Evolutionary conservation across 2,329 filamentous ascomycete genomes (phyloP), one percentile per base, ranked within the genome.

Genomic region (Colletotrichum sp.): DNA sequence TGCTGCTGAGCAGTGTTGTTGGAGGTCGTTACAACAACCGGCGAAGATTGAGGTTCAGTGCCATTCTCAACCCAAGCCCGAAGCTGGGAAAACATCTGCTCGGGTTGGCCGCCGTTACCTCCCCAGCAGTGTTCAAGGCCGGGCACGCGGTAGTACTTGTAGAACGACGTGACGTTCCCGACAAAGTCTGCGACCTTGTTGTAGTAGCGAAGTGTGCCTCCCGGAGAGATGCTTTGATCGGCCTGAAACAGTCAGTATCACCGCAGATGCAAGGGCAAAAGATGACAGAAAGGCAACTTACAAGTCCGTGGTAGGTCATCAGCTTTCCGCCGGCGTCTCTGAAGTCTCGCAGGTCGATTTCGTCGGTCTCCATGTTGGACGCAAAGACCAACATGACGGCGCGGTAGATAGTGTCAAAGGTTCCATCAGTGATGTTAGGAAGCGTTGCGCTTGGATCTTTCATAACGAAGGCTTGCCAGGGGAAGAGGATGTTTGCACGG

Each of bases 311-410:
- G 79, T 65, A 71, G 1, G 43, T 58, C 8, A 71, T 38, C 21
- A 89, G 82, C 79, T 87, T 88, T 16, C 85, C 83, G 5, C 87
- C 87, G 3, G 82, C 79, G 21, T 82, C 78, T 16, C 81, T 81
- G 79, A 86, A 87, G 1, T 77, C 75, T 0, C 84, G 79, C 7
- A 89, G 79, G 21, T 73, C 70, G 5, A 9, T 4, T n/a, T 71
- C 61, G 14, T 56, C 38, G 5, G 69, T 71, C 28, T 58, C 69
- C 16, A 66, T 38, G 34, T 26, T 56, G 6, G 38, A 38, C 4
- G 26, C 30, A 21, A 36, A 71, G 0, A 14, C 5, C 3, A 26
- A 2, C 3, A 28, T 58, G 3, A 59, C 21, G 0, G 43, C 38
- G 28, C 21, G 59, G 30, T 55, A 55, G 16, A 71, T 65, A 9